Evolutionary conservation across 352 stramenopile species (phyloP).

Genomic region (Globisporangium camurandrum): DNA sequence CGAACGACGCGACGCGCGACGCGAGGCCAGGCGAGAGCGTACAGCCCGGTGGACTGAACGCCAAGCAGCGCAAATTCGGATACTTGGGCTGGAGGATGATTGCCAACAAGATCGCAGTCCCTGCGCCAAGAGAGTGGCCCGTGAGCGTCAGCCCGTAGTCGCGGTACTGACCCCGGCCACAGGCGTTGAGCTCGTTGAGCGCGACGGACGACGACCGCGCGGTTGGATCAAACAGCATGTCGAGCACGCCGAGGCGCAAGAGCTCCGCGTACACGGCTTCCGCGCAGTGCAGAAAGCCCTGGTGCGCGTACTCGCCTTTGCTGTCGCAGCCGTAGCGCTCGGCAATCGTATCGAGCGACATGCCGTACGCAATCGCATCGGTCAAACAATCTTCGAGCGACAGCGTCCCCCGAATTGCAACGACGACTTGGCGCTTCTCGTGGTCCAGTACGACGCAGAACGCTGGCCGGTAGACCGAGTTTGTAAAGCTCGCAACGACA

Average conservation of each 20-base stretch:
- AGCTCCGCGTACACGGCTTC: constrained; percentile 71
- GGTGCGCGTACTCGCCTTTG: constrained; percentile 63
- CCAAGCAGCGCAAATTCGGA: constrained; percentile 71
- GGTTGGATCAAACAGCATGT: constrained; percentile 80
- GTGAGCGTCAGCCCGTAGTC: constrained; percentile 73
- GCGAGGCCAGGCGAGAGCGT: constrained; percentile 70
- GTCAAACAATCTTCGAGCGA: constrained; percentile 85
- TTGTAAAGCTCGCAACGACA: constrained; percentile 74
- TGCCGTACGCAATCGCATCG: constrained; percentile 78
- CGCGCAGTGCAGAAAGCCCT: constrained; percentile 75
- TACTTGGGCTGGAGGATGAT: constrained; percentile 77
- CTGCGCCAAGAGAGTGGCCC: constrained; percentile 75
- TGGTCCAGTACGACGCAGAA: constrained; percentile 82
- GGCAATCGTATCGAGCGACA: constrained; percentile 61
- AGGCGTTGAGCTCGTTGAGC: constrained; percentile 50
- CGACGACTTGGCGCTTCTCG: constrained; percentile 55
- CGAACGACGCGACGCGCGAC: constrained; percentile 46
- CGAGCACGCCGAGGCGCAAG: constrained; percentile 56
- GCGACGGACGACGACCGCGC: constrained; percentile 30
- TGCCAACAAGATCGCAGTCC: constrained; percentile 63
- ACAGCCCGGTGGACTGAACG: constrained; percentile 71
- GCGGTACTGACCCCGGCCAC: constrained; percentile 44
- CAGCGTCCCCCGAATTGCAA: constrained; percentile 78
- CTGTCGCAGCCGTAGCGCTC: constrained; percentile 66
- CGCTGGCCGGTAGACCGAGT: constrained; percentile 72